A percentile compares a stretch with the other conserved stretches of the same genome.
Evolutionary conservation across 345 rosid species (phyloP).

Genomic region (Hibiscus syriacus): DNA sequence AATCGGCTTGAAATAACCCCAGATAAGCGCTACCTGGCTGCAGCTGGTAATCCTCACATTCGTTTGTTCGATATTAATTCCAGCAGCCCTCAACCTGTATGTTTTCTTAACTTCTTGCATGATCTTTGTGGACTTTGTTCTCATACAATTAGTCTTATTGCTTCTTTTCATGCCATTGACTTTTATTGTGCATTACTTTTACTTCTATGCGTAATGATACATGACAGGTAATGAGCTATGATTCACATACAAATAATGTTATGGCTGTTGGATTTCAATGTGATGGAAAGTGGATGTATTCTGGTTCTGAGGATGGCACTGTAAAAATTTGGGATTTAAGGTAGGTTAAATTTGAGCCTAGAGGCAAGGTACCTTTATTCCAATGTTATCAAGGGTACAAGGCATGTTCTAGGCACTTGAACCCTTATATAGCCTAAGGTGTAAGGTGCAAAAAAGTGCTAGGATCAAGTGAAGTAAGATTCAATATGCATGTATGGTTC

Average conservation of each 20-base stretch:
- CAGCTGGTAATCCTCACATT: slow-evolving; percentile 91
- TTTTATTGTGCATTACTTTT: not conserved
- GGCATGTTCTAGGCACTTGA: not conserved
- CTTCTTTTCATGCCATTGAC: not conserved
- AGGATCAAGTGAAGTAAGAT: not conserved
- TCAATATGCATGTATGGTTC: not conserved
- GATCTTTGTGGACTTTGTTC: not conserved
- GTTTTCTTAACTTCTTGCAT: not conserved
- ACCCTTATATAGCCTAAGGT: not conserved
- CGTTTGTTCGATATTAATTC: slow-evolving; percentile 57
- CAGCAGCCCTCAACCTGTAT: slow-evolving; percentile 11
- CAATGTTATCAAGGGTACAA: not conserved
- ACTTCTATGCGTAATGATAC: not conserved
- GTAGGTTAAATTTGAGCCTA: slow-evolving; percentile 17
- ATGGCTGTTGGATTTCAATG: slow-evolving; percentile 98
- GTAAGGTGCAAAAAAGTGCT: not conserved
- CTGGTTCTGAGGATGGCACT: slow-evolving; percentile 99
- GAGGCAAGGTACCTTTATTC: not conserved
- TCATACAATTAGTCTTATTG: not conserved
- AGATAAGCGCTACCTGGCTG: slow-evolving; percentile 72
- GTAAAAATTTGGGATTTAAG: slow-evolving; percentile 98
- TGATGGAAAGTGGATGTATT: slow-evolving; percentile 98
- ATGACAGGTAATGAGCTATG: slow-evolving; percentile 75
- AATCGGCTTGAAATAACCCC: slow-evolving; percentile 94
- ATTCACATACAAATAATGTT: slow-evolving; percentile 89